Evolutionary conservation across 495 filamentous ascomycete species (phyloP).

Genomic region (Annulohypoxylon stygium): DNA sequence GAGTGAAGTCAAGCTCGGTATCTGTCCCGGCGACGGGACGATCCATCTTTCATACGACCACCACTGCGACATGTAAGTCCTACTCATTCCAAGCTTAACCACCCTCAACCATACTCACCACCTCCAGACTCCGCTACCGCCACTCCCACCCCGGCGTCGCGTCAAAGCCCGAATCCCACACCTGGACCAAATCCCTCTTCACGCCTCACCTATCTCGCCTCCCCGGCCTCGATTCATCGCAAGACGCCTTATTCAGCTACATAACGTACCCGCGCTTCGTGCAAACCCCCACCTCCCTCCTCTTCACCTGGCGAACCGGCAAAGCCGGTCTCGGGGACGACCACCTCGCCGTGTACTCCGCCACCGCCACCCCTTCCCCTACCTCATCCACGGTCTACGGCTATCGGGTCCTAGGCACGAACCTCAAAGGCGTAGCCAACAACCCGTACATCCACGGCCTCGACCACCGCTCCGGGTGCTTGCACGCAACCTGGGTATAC

Average conservation of each 20-base stretch:
- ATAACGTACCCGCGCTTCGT: slow-evolving; percentile 66
- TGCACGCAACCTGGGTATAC: slow-evolving; percentile 64
- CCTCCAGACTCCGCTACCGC: slow-evolving; percentile 57
- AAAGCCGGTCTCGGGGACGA: slow-evolving; percentile 64
- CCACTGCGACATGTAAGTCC: slow-evolving; percentile 55
- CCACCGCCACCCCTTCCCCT: neutral
- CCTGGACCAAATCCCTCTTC: slow-evolving; percentile 58
- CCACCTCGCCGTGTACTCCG: slow-evolving; percentile 57
- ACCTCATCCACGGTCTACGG: neutral
- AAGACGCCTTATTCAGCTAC: slow-evolving; percentile 52
- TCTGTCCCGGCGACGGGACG: slow-evolving; percentile 61
- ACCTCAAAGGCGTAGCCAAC: slow-evolving; percentile 59
- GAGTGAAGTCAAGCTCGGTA: slow-evolving; percentile 52
- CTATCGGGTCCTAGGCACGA: slow-evolving; percentile 54
- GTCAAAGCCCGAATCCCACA: slow-evolving; percentile 49
- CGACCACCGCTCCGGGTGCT: slow-evolving; percentile 45
- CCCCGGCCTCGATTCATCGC: slow-evolving; percentile 53
- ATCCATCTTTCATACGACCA: slow-evolving; percentile 64
- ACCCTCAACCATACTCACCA: slow-evolving; percentile 27
- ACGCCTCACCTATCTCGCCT: slow-evolving; percentile 54
- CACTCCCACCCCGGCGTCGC: slow-evolving; percentile 55
- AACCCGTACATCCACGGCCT: slow-evolving; percentile 66
- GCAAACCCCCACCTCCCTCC: slow-evolving; percentile 47
- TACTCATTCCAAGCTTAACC: neutral
- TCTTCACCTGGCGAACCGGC: slow-evolving; percentile 63